Conservation (phyloP, 768 basidiomycete species). For the Trametes cingulata region DNA sequence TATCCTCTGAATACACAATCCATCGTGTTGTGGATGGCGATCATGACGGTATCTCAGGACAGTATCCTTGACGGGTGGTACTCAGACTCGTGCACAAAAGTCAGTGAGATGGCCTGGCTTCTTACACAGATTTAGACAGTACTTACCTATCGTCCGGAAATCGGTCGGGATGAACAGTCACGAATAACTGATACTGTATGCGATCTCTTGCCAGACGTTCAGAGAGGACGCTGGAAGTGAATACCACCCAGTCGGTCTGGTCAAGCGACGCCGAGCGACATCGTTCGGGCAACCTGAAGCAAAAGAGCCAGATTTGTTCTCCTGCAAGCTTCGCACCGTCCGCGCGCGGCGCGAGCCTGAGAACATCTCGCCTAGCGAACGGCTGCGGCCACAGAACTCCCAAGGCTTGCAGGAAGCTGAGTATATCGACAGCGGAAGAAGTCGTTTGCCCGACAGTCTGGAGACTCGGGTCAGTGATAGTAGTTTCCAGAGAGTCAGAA, state of each 20-base stretch:
- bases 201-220: slow-evolving; percentile 22
- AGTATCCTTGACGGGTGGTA: slow-evolving; percentile 24
- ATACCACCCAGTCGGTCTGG: not conserved
- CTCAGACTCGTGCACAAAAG: slow-evolving; percentile 16
- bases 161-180: slow-evolving; percentile 19
- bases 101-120: not conserved
- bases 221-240: slow-evolving; percentile 28
- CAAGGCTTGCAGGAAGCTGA: slow-evolving; percentile 13
- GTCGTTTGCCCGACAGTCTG: slow-evolving; percentile 18
- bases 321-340: slow-evolving; percentile 18
- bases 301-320: slow-evolving; percentile 22
- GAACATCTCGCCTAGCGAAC: not conserved
- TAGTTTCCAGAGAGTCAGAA: not conserved
- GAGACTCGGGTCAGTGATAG: not conserved
- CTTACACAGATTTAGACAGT: not conserved
- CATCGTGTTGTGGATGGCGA: slow-evolving; percentile 28
- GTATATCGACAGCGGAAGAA: slow-evolving; percentile 15
- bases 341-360: not conserved
- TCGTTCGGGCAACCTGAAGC: slow-evolving; percentile 19
- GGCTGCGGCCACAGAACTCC: slow-evolving; percentile 14
- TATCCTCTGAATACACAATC: slow-evolving; percentile 26
- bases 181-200: slow-evolving; percentile 27
- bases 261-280: slow-evolving; percentile 9
- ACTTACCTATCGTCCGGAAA: slow-evolving; percentile 26
- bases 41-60: slow-evolving; percentile 22